A percentile compares a stretch with the other conserved stretches of the same genome.
Evolutionary conservation across 345 rosid genomes (phyloP).

Genomic region (Excoecaria cochinchinensis): DNA sequence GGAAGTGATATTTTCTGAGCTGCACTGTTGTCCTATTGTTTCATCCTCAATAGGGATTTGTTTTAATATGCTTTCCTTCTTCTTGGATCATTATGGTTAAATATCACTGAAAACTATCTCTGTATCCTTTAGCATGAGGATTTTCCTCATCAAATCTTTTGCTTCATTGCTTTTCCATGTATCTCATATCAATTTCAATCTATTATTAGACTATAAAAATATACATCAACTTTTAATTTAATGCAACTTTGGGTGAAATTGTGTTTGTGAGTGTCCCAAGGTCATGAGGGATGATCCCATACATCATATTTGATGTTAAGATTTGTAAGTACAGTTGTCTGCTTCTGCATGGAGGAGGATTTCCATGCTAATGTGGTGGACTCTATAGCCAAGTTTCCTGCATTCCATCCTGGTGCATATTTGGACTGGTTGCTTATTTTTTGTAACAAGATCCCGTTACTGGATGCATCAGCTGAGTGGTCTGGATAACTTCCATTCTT

Average conservation of each 20-base stretch:
- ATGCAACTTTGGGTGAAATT: constrained; percentile 6
- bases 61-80: constrained; percentile 6
- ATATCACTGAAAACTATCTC: constrained; percentile 15
- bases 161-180: constrained; percentile 21
- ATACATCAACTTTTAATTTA: constrained; percentile 3
- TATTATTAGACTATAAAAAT: constrained; percentile 7
- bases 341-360: constrained; percentile 22
- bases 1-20: constrained; percentile 19
- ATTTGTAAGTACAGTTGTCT: constrained; percentile 5
- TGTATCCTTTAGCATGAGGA: constrained; percentile 5
- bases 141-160: constrained; percentile 10
- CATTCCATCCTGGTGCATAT: constrained; percentile 11
- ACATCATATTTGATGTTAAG: neutral
- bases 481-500: constrained; percentile 1
- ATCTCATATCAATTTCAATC: constrained; percentile 8
- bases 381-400: constrained; percentile 15
- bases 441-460: constrained; percentile 7
- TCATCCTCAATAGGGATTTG: constrained; percentile 11
- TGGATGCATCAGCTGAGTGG: constrained; percentile 18
- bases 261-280: neutral
- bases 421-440: constrained; percentile 18
- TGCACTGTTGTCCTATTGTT: constrained; percentile 7
- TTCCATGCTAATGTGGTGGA: constrained; percentile 12
- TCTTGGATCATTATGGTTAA: constrained; percentile 9
- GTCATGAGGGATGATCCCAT: neutral